Evolutionary conservation across 2,329 filamentous ascomycete genomes (phyloP).

Genomic region (Colletotrichum godetiae): DNA sequence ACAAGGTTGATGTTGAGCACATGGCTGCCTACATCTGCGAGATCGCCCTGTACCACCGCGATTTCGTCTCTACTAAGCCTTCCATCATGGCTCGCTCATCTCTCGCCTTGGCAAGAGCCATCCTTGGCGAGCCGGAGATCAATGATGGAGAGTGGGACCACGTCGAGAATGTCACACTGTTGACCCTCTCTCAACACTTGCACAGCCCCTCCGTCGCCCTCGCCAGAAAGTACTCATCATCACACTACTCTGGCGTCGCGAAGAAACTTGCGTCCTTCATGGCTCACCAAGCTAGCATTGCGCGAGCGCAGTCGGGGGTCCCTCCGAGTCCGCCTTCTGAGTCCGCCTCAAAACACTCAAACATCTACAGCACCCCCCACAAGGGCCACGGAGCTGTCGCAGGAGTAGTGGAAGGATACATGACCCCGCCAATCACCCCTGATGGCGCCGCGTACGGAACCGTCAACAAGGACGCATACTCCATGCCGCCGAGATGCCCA

Average conservation of each 20-base stretch:
- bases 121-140: slow-evolving; percentile 83
- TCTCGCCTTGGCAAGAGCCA: slow-evolving; percentile 85
- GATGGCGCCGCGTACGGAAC: slow-evolving; percentile 70
- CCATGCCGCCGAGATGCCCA: slow-evolving; percentile 66
- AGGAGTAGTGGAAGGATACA: slow-evolving; percentile 77
- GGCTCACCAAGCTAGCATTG: slow-evolving; percentile 67
- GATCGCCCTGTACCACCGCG: slow-evolving; percentile 94
- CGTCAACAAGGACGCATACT: slow-evolving; percentile 59
- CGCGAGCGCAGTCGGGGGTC: slow-evolving; percentile 56
- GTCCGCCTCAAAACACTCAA: slow-evolving; percentile 61
- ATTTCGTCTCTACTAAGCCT: slow-evolving; percentile 93
- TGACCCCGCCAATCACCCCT: slow-evolving; percentile 88
- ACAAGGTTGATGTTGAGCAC: slow-evolving; percentile 90
- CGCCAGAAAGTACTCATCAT: slow-evolving; percentile 69
- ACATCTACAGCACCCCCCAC: slow-evolving; percentile 82
- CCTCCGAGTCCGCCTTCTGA: slow-evolving; percentile 72
- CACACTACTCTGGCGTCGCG: slow-evolving; percentile 64
- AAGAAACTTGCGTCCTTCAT: slow-evolving; percentile 69
- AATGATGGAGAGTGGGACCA: slow-evolving; percentile 82
- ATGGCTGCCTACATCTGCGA: slow-evolving; percentile 96
- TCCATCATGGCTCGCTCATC: slow-evolving; percentile 92
- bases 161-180: slow-evolving; percentile 74
- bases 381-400: slow-evolving; percentile 75
- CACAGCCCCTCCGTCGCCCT: slow-evolving; percentile 69
- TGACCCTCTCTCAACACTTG: slow-evolving; percentile 69